Base-by-base conservation (phyloP, 257 asterid species). In the Plantago major region DNA sequence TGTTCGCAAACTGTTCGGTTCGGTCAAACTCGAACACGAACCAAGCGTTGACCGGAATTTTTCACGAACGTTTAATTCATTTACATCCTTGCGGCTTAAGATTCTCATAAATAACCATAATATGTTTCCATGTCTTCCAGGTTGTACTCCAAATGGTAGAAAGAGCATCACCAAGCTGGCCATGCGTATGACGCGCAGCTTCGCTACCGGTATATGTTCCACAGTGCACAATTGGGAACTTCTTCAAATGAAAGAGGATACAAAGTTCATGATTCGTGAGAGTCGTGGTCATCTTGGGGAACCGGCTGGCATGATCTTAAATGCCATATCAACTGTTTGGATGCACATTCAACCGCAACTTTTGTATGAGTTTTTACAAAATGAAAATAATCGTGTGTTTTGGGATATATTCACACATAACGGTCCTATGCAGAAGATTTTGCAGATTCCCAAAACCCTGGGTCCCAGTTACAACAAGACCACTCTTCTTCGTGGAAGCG, bases 391-490 rank as follows among this genome's bases (percentile, higher is more conserved):
- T 62, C 75, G 99, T 62, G 86, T 95, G 57, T 90, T 84, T 74
- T 92, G 99, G 99, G 99, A 92, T 64, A 86, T 92, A 44, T 73
- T 89, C 53, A 89, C 99, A 67, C 84, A 89, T 30, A 95, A 95
- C 9, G 99, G 95, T 0, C 99, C 97, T 13, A 89, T 92, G 97
- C 97, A 89, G 64, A 97, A 92, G 51, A 84, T 92, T 93, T 89
- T 93, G 18, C 95, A 81, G 53, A 84, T 92, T 22, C 95, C 97
- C 60, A 92, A 92, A 72, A 95, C 96, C 43, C 95, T 80, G 68
- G 93, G 86, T 58, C 97, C 77, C 46, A 93, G 89, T 80, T 89
- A 92, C 61, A 92, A 89, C 61, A 89, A 90, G 44, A 97, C 89
- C 60, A 89, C 99, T 3, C 93, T 92, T 71, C 91, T 92, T 2